Percentiles rank a stretch among this genome's conserved stretches.
Conservation (phyloP, 495 filamentous ascomycete genomes). For the Polyplosphaeria fusca region DNA sequence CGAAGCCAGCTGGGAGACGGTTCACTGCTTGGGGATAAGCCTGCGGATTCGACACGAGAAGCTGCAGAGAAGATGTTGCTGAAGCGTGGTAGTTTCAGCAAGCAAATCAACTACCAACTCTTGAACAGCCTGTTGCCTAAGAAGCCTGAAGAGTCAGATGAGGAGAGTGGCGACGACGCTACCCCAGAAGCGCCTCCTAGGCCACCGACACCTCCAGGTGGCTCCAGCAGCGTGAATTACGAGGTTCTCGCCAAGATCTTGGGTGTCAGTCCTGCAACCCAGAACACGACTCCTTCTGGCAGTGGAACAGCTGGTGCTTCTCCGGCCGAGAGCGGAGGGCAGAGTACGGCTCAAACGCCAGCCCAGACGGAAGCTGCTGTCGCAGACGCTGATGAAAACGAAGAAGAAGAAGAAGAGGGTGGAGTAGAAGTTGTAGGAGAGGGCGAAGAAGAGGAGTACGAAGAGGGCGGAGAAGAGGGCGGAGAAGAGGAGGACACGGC, state of each 20-base stretch:
- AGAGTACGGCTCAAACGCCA: not conserved
- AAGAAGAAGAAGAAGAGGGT: no score
- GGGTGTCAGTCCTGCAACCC: no score
- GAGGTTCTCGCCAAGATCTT: no score
- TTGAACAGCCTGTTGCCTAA: constrained; percentile 13
- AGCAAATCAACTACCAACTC: constrained; percentile 75
- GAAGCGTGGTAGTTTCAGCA: constrained; percentile 59
- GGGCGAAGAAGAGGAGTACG: constrained; percentile 6
- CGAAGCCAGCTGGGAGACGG: constrained; percentile 58
- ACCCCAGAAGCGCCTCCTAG: not conserved
- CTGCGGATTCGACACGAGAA: constrained; percentile 63
- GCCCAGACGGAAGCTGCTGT: not conserved
- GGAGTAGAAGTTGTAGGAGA: no score
- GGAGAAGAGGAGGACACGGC: not conserved
- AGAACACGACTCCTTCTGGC: no score
- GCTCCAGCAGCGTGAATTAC: no score
- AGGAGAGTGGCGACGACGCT: not conserved
- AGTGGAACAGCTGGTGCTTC: not conserved
- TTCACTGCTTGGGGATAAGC: constrained; percentile 44
- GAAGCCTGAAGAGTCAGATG: not conserved
- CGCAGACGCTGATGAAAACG: constrained; percentile 1
- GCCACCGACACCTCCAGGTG: no score
- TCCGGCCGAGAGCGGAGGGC: no score
- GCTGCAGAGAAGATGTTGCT: constrained; percentile 72
- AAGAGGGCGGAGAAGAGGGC: not conserved